Evolutionary conservation across 2,329 filamentous ascomycete species (phyloP), one percentile per base, ranked within the genome.

Genomic region (Phialophora tarda): DNA sequence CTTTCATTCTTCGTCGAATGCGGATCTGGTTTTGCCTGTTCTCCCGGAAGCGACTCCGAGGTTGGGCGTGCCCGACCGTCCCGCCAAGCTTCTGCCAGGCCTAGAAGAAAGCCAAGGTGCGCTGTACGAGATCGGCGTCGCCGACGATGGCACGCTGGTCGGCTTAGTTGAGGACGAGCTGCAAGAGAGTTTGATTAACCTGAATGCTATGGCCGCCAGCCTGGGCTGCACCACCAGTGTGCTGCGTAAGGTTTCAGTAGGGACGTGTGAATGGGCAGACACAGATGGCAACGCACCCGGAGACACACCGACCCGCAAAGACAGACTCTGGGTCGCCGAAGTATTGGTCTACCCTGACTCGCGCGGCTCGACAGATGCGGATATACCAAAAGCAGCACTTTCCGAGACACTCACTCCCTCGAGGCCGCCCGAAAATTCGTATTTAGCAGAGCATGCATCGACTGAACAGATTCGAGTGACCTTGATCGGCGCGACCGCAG

Each of bases 111-210:
- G 93, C 17, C 90, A 92, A 71, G 95, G 95, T 4, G 95, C 95
- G 0, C 79, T 98, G 58, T 99, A 99, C 73, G 94, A 99, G 77
- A 96, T 99, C 77, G 95, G 95, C 0, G 93, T 99, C 10, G 91
- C 93, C 30, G 95, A 99, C 77, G 93, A 98, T 79, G 95, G 95
- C 7, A 92, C 90, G 0, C 88, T 99, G 65, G 87, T 97, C 50
- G 95, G 95, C 0, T 82, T 99, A 55, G 91, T 92, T 1, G 88
- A 91, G 70, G 93, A 97, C 75, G 95, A 99, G 78, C 87, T 99
- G 84, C 87, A 94, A 68, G 94, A 98, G 78, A 97, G 93, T 76
- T 83, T 98, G 67, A 86, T 85, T 50, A 97, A 93, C 64, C 80
- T 99, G 44, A 87, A 89, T 67, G 88, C 91, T 59, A 99, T 99